Percentiles rank a stretch among this genome's conserved stretches.
phyloP scores from a whole-genome alignment of 2,329 filamentous ascomycete genomes.

The Curvularia spicifera region DNA sequence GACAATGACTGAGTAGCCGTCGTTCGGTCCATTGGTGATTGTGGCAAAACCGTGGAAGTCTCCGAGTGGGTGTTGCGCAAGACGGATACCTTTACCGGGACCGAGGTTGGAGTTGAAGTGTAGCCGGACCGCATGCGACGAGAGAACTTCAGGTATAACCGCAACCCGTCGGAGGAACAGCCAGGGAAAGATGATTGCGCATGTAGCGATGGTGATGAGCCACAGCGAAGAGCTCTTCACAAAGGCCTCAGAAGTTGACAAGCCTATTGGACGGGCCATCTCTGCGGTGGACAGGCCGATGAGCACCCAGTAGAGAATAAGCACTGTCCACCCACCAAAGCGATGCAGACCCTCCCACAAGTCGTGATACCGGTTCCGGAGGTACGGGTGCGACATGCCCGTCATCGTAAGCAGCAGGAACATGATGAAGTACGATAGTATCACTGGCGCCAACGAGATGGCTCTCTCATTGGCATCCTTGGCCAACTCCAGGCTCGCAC shows the following conservation, averaged over 20 bases:
- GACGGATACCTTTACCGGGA: constrained; percentile 42
- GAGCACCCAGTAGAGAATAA: constrained; percentile 48
- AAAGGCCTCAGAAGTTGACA: constrained; percentile 31
- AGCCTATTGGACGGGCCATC: constrained; percentile 18
- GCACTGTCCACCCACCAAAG: constrained; percentile 48
- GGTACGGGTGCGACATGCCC: constrained; percentile 37
- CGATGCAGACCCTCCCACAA: constrained; percentile 47
- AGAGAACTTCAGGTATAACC: constrained; percentile 73
- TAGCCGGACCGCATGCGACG: constrained; percentile 74
- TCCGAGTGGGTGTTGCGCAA: constrained; percentile 42
- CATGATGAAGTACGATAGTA: constrained; percentile 43
- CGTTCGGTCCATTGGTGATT: constrained; percentile 42
- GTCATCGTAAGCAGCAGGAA: constrained; percentile 41
- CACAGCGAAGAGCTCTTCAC: constrained; percentile 61
- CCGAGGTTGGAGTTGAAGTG: constrained; percentile 54
- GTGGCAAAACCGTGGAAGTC: constrained; percentile 52
- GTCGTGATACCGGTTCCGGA: constrained; percentile 45
- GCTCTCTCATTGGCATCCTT: constrained; percentile 28
- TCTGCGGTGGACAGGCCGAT: constrained; percentile 37
- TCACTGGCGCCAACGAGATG: constrained; percentile 28
- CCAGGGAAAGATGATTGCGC: constrained; percentile 77
- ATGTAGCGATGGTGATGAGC: constrained; percentile 70
- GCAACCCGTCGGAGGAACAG: constrained; percentile 70
- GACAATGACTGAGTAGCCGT: constrained; percentile 45
- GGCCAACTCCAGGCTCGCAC: constrained; percentile 44